Conservation (phyloP, 306 rosid species). For the Cicer yamashitae region DNA sequence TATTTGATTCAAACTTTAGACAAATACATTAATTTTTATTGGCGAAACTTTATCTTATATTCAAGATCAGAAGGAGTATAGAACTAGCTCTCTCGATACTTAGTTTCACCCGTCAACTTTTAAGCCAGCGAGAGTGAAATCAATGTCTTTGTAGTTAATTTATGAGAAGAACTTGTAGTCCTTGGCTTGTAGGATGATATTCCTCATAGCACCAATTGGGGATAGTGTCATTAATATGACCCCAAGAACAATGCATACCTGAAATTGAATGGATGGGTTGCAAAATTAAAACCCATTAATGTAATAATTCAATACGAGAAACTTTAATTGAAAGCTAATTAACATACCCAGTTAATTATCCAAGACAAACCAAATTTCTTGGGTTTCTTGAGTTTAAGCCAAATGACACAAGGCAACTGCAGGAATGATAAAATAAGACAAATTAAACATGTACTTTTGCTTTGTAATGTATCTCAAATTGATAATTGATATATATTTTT, state of each 20-base stretch:
- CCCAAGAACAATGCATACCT: slow-evolving; percentile 72
- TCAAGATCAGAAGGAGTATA: too few species aligned
- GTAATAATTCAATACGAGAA: background rate
- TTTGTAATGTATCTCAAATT: background rate
- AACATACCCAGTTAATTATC: slow-evolving; percentile 70
- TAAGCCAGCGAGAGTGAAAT: background rate
- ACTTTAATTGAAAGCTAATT: background rate
- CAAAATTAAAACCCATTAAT: background rate
- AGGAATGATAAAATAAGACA: slow-evolving; percentile 5
- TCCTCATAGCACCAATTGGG: slow-evolving; percentile 78
- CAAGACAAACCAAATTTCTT: slow-evolving; percentile 63
- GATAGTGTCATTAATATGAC: slow-evolving; percentile 62
- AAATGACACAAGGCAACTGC: slow-evolving; percentile 87
- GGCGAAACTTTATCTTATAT: too few species aligned
- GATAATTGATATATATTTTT: background rate
- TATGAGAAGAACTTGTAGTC: slow-evolving; percentile 75
- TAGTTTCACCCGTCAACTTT: background rate
- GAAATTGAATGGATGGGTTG: background rate
- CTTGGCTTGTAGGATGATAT: slow-evolving; percentile 57
- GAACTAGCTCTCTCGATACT: background rate
- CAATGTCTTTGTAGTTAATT: background rate
- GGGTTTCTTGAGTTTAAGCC: slow-evolving; percentile 76
- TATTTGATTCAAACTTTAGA: too few species aligned
- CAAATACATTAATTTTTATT: too few species aligned
- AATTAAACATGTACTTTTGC: background rate